Percentiles rank a stretch among this genome's conserved stretches.
These are phyloP conservation scores for Tardiomyces depauwii DNA, from an alignment of 1,139 yeast genomes.

Conservation along the genomic window DNA sequence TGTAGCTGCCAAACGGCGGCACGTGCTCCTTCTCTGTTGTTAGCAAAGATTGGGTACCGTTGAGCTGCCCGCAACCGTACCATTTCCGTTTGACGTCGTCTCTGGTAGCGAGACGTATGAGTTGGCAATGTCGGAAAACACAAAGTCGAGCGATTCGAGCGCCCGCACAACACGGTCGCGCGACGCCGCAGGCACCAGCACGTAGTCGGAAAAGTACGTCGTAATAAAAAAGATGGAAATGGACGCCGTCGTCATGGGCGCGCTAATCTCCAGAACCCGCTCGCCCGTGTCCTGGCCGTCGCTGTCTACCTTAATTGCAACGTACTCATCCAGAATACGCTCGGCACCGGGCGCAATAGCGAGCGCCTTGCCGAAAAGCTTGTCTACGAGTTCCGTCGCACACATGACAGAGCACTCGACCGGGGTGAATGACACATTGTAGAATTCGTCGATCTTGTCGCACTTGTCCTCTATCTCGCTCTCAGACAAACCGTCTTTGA, in stretches of 20 bases:
- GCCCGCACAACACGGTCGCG: constrained; percentile 36
- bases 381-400: constrained; percentile 28
- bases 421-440: constrained; percentile 48
- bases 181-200: constrained; percentile 42
- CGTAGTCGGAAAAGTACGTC: constrained; percentile 56
- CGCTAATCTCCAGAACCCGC: constrained; percentile 46
- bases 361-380: constrained; percentile 32
- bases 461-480: not conserved
- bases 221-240: constrained; percentile 54
- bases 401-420: constrained; percentile 46
- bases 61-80: too few relatives aligned
- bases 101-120: constrained; percentile 14
- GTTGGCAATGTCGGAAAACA: constrained; percentile 31
- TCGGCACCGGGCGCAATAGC: constrained; percentile 25
- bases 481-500: not conserved
- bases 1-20: not conserved
- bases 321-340: constrained; percentile 37
- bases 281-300: constrained; percentile 46
- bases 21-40: not conserved
- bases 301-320: constrained; percentile 49
- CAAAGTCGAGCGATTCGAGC: constrained; percentile 34
- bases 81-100: not conserved
- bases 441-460: constrained; percentile 24
- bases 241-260: constrained; percentile 46
- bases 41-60: too few relatives aligned